Conservation (phyloP, 2,329 filamentous ascomycete genomes). For the Talaromyces rugulosus region DNA sequence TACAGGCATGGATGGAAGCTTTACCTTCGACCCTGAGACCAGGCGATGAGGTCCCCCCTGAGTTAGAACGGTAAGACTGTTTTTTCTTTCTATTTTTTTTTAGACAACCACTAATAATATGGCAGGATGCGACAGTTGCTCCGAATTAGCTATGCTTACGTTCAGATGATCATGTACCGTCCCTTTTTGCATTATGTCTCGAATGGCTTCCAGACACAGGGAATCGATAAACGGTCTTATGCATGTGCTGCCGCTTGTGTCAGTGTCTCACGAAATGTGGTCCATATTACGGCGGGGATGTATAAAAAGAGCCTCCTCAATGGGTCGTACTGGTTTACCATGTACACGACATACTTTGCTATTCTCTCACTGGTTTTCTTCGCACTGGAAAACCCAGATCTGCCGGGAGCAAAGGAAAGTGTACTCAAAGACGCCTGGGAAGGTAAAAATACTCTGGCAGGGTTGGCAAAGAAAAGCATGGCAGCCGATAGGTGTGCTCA, state of each 20-base stretch:
- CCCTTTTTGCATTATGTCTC: conserved; percentile 64
- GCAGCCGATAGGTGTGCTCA: conserved; percentile 81
- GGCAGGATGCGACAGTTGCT: conserved; percentile 56
- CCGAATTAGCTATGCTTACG: conserved; percentile 60
- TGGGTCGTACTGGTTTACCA: conserved; percentile 64
- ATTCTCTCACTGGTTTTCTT: conserved; percentile 62
- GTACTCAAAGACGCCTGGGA: conserved; percentile 80
- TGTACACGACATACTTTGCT: conserved; percentile 66
- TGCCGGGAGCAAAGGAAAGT: conserved; percentile 59
- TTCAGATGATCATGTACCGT: conserved; percentile 61
- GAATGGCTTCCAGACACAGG: conserved; percentile 43
- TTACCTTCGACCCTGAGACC: conserved; percentile 75
- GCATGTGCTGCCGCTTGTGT: conserved; percentile 63
- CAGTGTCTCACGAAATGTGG: conserved; percentile 62
- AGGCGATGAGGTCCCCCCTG: conserved; percentile 68
- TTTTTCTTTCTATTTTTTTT: conserved; percentile 4
- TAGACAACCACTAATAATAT: background rate
- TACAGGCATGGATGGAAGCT: conserved; percentile 60
- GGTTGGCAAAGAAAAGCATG: conserved; percentile 76
- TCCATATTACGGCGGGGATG: conserved; percentile 63
- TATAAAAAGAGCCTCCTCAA: conserved; percentile 57
- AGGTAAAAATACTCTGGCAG: conserved; percentile 76
- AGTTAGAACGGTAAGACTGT: conserved; percentile 67
- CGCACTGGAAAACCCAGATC: conserved; percentile 61
- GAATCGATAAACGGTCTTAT: conserved; percentile 59